Base-by-base conservation (phyloP, 495 filamentous ascomycete species). In the Penicillium goetzii region DNA sequence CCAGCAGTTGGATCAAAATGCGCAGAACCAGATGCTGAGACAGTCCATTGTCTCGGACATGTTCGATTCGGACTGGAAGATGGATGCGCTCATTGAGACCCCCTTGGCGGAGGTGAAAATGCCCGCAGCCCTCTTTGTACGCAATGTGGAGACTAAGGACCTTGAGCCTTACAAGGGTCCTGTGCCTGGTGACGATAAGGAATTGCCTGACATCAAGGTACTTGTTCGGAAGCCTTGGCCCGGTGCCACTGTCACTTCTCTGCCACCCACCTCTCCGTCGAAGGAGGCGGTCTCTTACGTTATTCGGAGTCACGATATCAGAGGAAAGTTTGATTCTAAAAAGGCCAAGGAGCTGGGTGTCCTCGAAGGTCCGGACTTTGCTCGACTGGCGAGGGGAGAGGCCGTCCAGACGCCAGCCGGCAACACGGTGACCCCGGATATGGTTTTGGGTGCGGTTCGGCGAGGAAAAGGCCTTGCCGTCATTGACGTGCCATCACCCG, bases 211-310 rank as follows among this genome's bases (percentile, higher is more conserved):
- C 68, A 88, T 91, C 61, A 89, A 82, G 3, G 92, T 96, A 0
- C 73, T 93, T 26, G 86, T 92, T 9, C 86, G 91, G 19, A 78
- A 86, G 69, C 92, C 93, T 1, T 97, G 93, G 93, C 93, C 93
- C 4, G 91, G 87, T 7, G 86, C 90, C 9, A 69, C 82, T 56
- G 74, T 92, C 15, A 72, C 83, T 2, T 74, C 63, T 12, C 80
- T 97, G 1, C 94, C 93, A 6, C 75, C 78, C 4, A 90, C 92
- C 0, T 74, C 77, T 36, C 87, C 85, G 14, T 85, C 85, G 3
- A 72, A 73, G 14, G 85, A 89, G 38, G 87, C 93, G 12, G 76
- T 97, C 55, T 96, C 88, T 50, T 99, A 98, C 72, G 87, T 99
- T 67, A 80, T 97, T 58, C 89, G 89, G 52, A 86, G 80, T 33